These are phyloP conservation scores for Thozetella sp. DNA, from an alignment of 495 filamentous ascomycete species.

Conservation along the genomic window DNA sequence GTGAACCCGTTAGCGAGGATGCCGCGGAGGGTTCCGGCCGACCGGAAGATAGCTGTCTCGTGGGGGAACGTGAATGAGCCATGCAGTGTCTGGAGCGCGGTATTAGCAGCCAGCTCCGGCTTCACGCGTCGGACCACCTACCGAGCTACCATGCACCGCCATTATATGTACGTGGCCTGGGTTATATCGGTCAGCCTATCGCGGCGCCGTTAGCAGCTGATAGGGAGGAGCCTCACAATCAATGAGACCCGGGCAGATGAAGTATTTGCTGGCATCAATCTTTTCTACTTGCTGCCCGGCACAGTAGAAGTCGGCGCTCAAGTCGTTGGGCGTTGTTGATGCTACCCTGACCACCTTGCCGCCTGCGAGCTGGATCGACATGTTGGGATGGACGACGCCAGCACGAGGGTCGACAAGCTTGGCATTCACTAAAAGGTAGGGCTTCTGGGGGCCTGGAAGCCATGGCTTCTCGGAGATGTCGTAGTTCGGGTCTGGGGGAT, in stretches of 20 bases:
- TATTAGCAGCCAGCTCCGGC: background rate
- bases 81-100: background rate
- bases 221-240: background rate
- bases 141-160: background rate
- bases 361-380: background rate
- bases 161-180: background rate
- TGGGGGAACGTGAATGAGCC: background rate
- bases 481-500: background rate
- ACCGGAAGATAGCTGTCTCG: background rate
- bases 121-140: background rate
- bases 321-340: background rate
- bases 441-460: background rate
- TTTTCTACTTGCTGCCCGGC: background rate
- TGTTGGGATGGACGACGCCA: background rate
- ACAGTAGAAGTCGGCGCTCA: background rate
- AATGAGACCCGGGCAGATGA: background rate
- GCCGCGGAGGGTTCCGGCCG: background rate
- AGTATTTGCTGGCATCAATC: background rate
- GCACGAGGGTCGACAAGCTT: background rate
- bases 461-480: background rate
- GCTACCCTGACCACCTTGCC: background rate
- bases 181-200: background rate
- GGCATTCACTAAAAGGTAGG: background rate
- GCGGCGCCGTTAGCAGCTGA: too few species aligned
- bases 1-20: constrained; percentile 41